Conservation (phyloP, 306 rosid species). For the Vigna unguiculata region DNA sequence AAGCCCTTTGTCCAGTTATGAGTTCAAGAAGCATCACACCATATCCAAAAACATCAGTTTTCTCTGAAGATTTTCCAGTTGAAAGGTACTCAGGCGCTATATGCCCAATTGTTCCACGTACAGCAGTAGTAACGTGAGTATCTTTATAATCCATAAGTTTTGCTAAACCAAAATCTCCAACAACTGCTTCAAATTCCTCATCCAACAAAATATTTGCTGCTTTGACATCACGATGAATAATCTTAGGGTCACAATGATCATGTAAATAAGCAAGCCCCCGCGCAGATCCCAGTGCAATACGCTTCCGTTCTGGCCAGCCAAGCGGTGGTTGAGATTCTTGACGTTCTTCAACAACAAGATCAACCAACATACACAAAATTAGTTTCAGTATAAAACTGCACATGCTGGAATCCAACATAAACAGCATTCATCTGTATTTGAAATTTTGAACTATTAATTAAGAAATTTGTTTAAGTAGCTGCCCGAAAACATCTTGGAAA, state of each 20-base stretch:
- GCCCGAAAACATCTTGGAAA: conserved; percentile 9
- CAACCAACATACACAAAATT: conserved; percentile 36
- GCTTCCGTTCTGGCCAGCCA: conserved; percentile 70
- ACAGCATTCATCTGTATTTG: conserved; percentile 29
- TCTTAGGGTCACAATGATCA: conserved; percentile 96
- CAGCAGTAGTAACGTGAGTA: conserved; percentile 94
- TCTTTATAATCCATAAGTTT: conserved; percentile 94
- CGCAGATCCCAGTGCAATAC: conserved; percentile 85
- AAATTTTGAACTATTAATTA: conserved; percentile 19
- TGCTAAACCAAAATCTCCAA: conserved; percentile 94
- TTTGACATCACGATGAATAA: conserved; percentile 94
- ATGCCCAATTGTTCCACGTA: conserved; percentile 93
- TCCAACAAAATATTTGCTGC: conserved; percentile 95
- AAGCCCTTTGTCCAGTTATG: conserved; percentile 95
- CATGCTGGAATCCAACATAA: conserved; percentile 12
- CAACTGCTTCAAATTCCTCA: conserved; percentile 93
- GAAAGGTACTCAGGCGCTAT: conserved; percentile 96
- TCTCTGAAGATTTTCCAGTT: conserved; percentile 93
- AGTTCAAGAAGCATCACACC: conserved; percentile 99
- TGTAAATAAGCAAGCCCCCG: conserved; percentile 95
- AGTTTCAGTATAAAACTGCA: background rate
- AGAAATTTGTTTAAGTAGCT: background rate
- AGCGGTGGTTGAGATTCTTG: conserved; percentile 63
- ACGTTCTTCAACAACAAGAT: conserved; percentile 63
- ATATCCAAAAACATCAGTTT: conserved; percentile 94